Evolutionary conservation across 208 protist genomes (phyloP).

Genomic region (Leishmania tarentolae): DNA sequence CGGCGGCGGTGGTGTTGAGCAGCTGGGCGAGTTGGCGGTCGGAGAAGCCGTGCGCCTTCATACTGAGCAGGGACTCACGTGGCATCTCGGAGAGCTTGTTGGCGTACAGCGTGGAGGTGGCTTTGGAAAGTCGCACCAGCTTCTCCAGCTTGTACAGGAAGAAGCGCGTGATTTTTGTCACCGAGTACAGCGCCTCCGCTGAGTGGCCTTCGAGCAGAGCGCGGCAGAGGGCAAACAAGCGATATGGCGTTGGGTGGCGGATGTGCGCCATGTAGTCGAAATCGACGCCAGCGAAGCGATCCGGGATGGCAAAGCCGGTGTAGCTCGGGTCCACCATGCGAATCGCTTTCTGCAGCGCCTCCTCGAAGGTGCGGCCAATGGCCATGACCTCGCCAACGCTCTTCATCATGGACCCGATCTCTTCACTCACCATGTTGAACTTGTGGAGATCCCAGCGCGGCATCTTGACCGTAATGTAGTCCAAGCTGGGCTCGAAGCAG

Average conservation of each 20-base stretch:
- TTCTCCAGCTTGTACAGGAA: constrained; percentile 97
- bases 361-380: constrained; percentile 98
- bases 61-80: constrained; percentile 50
- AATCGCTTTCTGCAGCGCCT: constrained; percentile 98
- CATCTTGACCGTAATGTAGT: constrained; percentile 97
- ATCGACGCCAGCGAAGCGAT: constrained; percentile 45
- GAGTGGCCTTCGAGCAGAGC: constrained; percentile 80
- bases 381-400: constrained; percentile 98
- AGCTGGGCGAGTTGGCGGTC: constrained; percentile 93
- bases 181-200: constrained; percentile 90
- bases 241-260: constrained; percentile 71
- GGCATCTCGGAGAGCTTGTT: constrained; percentile 50
- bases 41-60: constrained; percentile 95
- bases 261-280: constrained; percentile 89
- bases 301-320: constrained; percentile 87
- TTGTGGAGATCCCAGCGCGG: constrained; percentile 97
- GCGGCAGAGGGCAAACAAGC: constrained; percentile 85
- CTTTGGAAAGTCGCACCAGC: constrained; percentile 67
- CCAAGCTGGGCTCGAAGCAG: constrained; percentile 98
- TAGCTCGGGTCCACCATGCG: constrained; percentile 94
- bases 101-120: constrained; percentile 39
- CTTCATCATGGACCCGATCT: constrained; percentile 97
- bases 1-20: constrained; percentile 46
- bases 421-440: constrained; percentile 94
- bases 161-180: constrained; percentile 97